Conservation (phyloP, 108 stramenopile genomes). For the Craspedostauros australis region DNA sequence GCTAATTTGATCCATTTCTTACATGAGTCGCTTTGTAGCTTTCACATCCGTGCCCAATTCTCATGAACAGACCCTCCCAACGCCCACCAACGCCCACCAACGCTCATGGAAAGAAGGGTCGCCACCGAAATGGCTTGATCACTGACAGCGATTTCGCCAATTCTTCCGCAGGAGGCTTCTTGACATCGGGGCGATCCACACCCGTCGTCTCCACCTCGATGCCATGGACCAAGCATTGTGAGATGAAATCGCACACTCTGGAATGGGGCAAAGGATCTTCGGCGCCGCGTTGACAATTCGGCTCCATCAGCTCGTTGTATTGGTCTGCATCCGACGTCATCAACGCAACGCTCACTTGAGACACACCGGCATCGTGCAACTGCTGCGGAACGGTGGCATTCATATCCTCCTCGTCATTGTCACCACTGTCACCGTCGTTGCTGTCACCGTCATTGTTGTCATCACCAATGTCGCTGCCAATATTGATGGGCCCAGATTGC, state of each 20-base stretch:
- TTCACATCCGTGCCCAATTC: too few relatives aligned
- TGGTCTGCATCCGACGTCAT: slow-evolving; percentile 31
- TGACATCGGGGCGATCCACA: slow-evolving; percentile 55
- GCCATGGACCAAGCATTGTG: slow-evolving; percentile 31
- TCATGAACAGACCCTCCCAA: too few relatives aligned
- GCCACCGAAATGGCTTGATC: slow-evolving; percentile 31
- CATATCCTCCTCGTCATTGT: not conserved
- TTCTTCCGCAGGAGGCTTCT: slow-evolving; percentile 36
- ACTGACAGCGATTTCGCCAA: slow-evolving; percentile 31
- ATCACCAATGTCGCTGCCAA: too few relatives aligned
- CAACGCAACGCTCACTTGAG: slow-evolving; percentile 33
- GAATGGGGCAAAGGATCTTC: slow-evolving; percentile 24
- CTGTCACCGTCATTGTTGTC: too few relatives aligned
- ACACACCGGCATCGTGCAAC: slow-evolving; percentile 16
- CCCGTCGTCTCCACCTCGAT: slow-evolving; percentile 63
- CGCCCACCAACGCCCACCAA: too few relatives aligned
- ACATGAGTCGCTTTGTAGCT: too few relatives aligned
- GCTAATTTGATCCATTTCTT: too few relatives aligned
- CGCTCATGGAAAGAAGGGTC: slow-evolving; percentile 46
- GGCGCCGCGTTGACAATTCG: slow-evolving; percentile 11
- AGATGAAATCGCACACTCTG: slow-evolving; percentile 45
- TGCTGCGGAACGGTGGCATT: not conserved
- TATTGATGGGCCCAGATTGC: too few relatives aligned
- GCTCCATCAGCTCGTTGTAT: slow-evolving; percentile 34
- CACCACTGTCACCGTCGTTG: too few relatives aligned